Conservation (phyloP, 345 rosid species). For the Citrus glauca region DNA sequence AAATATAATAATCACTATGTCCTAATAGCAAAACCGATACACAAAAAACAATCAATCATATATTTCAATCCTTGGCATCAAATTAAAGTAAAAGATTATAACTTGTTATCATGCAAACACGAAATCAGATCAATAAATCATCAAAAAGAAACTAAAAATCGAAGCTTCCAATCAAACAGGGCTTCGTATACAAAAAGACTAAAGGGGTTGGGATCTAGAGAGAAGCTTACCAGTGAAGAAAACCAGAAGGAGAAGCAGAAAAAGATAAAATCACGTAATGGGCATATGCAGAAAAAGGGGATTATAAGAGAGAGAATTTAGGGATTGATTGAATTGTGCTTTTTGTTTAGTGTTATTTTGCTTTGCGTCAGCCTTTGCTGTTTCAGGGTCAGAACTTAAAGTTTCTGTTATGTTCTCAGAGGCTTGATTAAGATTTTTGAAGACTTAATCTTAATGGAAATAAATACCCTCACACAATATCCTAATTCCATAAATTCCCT, state of each 20-base stretch:
- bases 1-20: slow-evolving; percentile 6
- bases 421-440: neutral
- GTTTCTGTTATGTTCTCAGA: too few species aligned
- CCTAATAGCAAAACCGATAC: slow-evolving; percentile 15
- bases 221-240: neutral
- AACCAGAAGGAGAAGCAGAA: neutral
- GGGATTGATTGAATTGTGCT: neutral
- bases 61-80: slow-evolving; percentile 3
- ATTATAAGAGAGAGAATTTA: neutral
- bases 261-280: neutral
- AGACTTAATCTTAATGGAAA: too few species aligned
- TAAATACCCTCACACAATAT: too few species aligned
- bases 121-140: slow-evolving; percentile 16
- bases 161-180: neutral
- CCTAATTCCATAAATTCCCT: too few species aligned
- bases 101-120: neutral
- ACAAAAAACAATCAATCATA: slow-evolving; percentile 13
- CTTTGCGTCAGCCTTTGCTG: neutral
- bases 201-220: neutral
- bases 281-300: neutral
- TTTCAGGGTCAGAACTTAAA: neutral
- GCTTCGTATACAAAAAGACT: neutral
- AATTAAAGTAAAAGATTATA: neutral
- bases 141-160: neutral
- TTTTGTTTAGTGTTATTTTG: neutral